Evolutionary conservation across 2,329 filamentous ascomycete genomes (phyloP).

Genomic region (Biscogniauxia marginata): DNA sequence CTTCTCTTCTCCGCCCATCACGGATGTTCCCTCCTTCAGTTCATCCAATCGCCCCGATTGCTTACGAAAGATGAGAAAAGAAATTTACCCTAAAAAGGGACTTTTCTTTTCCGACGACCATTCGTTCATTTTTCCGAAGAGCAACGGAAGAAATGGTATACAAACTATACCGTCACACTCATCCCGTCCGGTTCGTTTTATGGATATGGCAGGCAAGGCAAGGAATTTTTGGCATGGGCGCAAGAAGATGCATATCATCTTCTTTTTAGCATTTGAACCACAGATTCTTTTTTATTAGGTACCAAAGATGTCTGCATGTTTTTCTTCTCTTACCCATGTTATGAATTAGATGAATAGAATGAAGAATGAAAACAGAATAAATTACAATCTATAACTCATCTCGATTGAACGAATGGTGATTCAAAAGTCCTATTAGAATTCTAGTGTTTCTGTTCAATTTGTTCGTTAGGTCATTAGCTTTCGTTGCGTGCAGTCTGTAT

Average conservation of each 20-base stretch:
- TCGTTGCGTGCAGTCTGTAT: no score
- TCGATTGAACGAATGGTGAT: no score
- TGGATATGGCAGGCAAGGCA: background rate
- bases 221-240: background rate
- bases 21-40: background rate
- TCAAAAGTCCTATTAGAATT: no score
- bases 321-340: background rate
- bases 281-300: background rate
- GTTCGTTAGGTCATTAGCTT: no score
- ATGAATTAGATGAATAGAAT: background rate
- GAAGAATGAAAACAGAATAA: background rate
- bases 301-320: background rate
- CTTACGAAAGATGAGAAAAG: background rate
- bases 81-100: background rate
- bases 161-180: background rate
- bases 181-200: background rate
- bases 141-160: background rate
- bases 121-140: background rate
- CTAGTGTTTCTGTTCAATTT: no score
- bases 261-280: no score
- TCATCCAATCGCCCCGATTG: background rate
- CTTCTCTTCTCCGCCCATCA: background rate
- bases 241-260: background rate
- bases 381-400: no score
- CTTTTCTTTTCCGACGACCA: background rate